These are phyloP conservation scores for Penicillium desertorum DNA, from an alignment of 495 filamentous ascomycete genomes.

Conservation along the genomic window DNA sequence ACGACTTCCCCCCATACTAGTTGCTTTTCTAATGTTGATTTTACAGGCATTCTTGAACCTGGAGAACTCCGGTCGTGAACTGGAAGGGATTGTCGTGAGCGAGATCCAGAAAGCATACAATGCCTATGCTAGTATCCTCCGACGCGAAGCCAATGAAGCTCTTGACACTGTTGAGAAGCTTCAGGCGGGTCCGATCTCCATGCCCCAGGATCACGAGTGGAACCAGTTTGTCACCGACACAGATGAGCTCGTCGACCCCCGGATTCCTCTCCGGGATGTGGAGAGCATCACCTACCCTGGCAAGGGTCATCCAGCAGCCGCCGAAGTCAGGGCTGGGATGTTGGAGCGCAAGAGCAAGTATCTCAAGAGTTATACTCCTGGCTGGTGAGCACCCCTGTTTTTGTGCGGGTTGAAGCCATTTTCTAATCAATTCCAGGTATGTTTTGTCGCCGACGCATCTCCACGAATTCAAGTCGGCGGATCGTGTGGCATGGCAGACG, in stretches of 20 bases:
- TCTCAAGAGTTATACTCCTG: conserved; percentile 94
- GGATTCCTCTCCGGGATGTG: conserved; percentile 69
- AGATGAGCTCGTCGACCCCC: conserved; percentile 84
- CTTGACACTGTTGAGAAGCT: conserved; percentile 78
- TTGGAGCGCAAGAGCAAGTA: conserved; percentile 98
- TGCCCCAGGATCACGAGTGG: conserved; percentile 94
- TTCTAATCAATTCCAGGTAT: conserved; percentile 65
- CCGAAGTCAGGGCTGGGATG: conserved; percentile 84
- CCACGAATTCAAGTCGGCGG: conserved; percentile 95
- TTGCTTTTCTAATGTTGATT: conserved; percentile 25
- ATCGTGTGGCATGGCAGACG: conserved; percentile 63
- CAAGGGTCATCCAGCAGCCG: conserved; percentile 79
- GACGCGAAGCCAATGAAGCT: conserved; percentile 80
- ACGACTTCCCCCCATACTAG: neutral
- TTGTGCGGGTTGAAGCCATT: conserved; percentile 1
- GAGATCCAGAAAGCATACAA: conserved; percentile 98
- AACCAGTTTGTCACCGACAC: conserved; percentile 76
- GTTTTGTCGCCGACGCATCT: conserved; percentile 94
- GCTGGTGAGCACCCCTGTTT: conserved; percentile 65
- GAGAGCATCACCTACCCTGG: conserved; percentile 94
- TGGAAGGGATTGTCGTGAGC: conserved; percentile 92
- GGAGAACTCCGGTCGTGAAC: conserved; percentile 88
- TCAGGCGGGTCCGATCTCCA: conserved; percentile 76
- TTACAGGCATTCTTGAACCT: conserved; percentile 87
- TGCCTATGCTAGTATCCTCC: conserved; percentile 84